Evolutionary conservation across 345 rosid genomes (phyloP), one percentile per base, ranked within the genome.

Genomic region (Microthlaspi erraticum): DNA sequence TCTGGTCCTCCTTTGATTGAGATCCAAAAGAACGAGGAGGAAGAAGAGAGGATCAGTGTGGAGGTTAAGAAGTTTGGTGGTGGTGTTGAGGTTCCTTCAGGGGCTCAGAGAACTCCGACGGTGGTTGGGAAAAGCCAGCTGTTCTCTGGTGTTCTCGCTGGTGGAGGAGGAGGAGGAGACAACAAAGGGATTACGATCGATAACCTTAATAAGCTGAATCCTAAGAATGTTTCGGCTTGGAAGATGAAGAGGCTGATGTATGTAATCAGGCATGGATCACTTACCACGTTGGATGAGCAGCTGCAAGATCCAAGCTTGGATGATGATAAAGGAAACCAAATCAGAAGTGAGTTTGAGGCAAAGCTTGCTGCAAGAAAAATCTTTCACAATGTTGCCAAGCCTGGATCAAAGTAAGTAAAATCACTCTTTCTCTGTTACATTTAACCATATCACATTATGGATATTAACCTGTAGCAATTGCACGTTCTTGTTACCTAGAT

Each of bases 181-280:
- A 73, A 72, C 6, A 68, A 83, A 20, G 86, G 79, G 72, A 84
- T 86, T 9, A 79, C 81, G 1, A 75, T 87, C 1, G 86, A 78
- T 55, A 81, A 74, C 54, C 71, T 85, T 70, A 86, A 87, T 34
- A 81, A 78, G 78, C 70, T 85, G 34, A 87, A 80, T 23, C 76
- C 83, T 20, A 87, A 74, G 82, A 89, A 84, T 72, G 77, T 86
- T 31, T 89, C 93, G 0, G 91, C 90, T 0, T 89, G 96, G 96
- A 87, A 78, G 63, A 84, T 87, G 89, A 89, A 85, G 84, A 80
- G 92, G 64, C 63, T 87, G 79, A 81, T 87, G 79, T 81, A 84
- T 36, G 66, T 89, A 49, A 85, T 84, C n/a, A 63, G 88, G 33
- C 64, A 80, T 70, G 91, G 94, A 33, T 75, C 81, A 1, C 78